Evolutionary conservation across 1,284 basidiomycete genomes (phyloP).

Genomic region (Sparassis latifolia): DNA sequence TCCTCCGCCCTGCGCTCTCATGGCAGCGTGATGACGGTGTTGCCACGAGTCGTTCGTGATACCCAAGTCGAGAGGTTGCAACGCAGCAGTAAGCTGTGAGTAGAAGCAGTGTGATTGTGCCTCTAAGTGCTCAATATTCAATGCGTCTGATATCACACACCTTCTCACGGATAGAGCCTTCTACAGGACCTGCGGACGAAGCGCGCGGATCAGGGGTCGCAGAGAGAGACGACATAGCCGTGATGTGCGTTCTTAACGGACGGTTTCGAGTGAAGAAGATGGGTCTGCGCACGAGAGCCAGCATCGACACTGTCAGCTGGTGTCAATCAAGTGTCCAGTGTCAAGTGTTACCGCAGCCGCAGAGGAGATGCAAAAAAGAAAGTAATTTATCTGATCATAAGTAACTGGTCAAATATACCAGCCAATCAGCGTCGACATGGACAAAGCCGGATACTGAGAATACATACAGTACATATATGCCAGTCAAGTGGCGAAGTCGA

Average conservation of each 20-base stretch:
- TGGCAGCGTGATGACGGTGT: constrained; percentile 71
- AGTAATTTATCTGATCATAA: too few species aligned
- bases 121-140: background rate
- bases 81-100: constrained; percentile 46
- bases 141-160: constrained; percentile 25
- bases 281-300: constrained; percentile 13
- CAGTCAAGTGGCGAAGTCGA: too few species aligned
- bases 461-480: too few species aligned
- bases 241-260: constrained; percentile 12
- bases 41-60: constrained; percentile 74
- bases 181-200: constrained; percentile 32
- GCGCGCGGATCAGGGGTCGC: constrained; percentile 8
- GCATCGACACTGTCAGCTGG: constrained; percentile 11
- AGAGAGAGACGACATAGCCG: constrained; percentile 17
- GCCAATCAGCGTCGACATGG: too few species aligned
- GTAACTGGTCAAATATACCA: too few species aligned
- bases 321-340: too few species aligned
- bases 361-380: too few species aligned
- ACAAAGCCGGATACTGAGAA: too few species aligned
- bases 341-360: too few species aligned
- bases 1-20: constrained; percentile 57
- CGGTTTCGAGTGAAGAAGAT: constrained; percentile 18
- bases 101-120: background rate
- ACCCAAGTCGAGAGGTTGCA: constrained; percentile 50
- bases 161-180: constrained; percentile 47